A percentile compares a stretch with the other conserved stretches of the same genome.
Conservation (phyloP, 106 monocot genomes). For the Dendrobium nobile region DNA sequence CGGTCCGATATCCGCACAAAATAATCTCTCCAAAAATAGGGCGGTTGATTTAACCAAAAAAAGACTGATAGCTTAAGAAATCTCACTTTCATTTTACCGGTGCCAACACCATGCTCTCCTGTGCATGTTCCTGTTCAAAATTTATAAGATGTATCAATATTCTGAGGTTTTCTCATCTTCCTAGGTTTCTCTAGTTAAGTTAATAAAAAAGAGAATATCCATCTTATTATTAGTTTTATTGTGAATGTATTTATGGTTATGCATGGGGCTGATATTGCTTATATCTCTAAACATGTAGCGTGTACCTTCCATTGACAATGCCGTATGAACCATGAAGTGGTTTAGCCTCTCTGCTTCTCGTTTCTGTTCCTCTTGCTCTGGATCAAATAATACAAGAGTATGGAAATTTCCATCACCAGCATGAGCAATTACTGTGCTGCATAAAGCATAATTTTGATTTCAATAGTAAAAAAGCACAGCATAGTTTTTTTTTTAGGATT, state of each 20-base stretch:
- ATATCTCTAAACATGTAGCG: not conserved
- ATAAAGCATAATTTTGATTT: not conserved
- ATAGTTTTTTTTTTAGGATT: not conserved
- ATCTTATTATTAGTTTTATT: not conserved
- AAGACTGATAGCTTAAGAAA: not conserved
- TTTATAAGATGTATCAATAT: not conserved
- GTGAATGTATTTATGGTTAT: not conserved
- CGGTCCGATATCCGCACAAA: too few relatives aligned
- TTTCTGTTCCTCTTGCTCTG: slow-evolving; percentile 68
- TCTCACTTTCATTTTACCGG: slow-evolving; percentile 95
- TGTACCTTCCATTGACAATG: slow-evolving; percentile 94
- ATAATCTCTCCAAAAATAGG: not conserved
- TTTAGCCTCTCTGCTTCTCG: slow-evolving; percentile 82
- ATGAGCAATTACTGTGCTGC: slow-evolving; percentile 90
- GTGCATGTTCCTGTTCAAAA: slow-evolving; percentile 75
- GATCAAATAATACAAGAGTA: slow-evolving; percentile 83
- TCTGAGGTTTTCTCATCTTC: not conserved
- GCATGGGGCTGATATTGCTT: not conserved
- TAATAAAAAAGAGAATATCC: not conserved
- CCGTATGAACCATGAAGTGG: slow-evolving; percentile 84
- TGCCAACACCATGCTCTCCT: slow-evolving; percentile 94
- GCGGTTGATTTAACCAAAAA: not conserved
- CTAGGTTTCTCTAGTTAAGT: not conserved
- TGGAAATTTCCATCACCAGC: slow-evolving; percentile 99
- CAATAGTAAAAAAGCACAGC: not conserved